phyloP scores from a whole-genome alignment of 2,329 filamentous ascomycete species.

The Hypoxylon sp. region DNA sequence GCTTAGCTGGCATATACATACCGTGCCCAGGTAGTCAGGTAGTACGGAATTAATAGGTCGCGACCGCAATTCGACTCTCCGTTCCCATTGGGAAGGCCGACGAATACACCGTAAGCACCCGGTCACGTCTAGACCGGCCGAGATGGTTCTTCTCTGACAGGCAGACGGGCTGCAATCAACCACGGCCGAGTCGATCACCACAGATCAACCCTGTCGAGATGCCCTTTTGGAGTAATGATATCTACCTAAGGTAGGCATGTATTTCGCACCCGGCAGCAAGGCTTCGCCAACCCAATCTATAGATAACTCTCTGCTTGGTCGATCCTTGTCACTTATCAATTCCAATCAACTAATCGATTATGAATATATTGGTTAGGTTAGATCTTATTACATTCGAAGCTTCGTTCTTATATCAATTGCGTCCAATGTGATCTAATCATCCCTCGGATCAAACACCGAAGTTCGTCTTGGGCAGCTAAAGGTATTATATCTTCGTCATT shows the following conservation, averaged over 20 bases:
- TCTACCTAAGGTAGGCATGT: neutral
- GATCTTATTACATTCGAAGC: slow-evolving; percentile 12
- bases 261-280: slow-evolving; percentile 2
- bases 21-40: neutral
- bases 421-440: too few relatives aligned
- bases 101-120: slow-evolving; percentile 25
- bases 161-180: slow-evolving; percentile 15
- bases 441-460: slow-evolving; percentile 3
- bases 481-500: slow-evolving; percentile 6
- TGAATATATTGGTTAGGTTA: neutral
- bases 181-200: slow-evolving; percentile 19
- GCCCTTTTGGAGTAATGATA: slow-evolving; percentile 5
- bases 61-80: slow-evolving; percentile 10
- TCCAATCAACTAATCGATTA: too few relatives aligned
- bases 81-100: slow-evolving; percentile 25
- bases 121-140: slow-evolving; percentile 37
- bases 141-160: slow-evolving; percentile 22
- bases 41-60: too few relatives aligned
- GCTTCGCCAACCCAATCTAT: neutral
- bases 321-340: too few relatives aligned
- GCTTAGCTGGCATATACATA: slow-evolving; percentile 15
- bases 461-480: slow-evolving; percentile 12
- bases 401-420: too few relatives aligned
- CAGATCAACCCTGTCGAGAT: slow-evolving; percentile 24
- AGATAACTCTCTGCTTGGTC: too few relatives aligned